Base-by-base conservation (phyloP, 2,329 filamentous ascomycete species). In the Fusarium xyrophilum region DNA sequence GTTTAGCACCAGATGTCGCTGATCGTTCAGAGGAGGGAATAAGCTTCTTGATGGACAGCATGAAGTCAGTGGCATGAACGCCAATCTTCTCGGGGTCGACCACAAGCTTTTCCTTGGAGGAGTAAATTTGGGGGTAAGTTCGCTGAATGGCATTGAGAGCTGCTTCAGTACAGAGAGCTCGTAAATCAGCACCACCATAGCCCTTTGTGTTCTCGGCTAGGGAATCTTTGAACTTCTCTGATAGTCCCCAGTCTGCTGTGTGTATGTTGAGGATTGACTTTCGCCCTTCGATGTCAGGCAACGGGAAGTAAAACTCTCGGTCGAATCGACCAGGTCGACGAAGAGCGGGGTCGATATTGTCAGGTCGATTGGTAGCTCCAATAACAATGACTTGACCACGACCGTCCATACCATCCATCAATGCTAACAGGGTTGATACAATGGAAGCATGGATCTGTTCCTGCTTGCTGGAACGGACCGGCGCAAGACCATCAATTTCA, bases 391-490 rank as follows among this genome's bases (percentile, higher is more conserved):
- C 96, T 79, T 99, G 96, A 32, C 95, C 95, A 77, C 94, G 90
- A n/a, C 93, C 94, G 75, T 97, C 95, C 94, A 97, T 97, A 67
- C 94, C 94, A 78, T 97, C 94, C 94, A 97, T 97, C 74, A 97
- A 81, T 2, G 94, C 94, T 63, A 97, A 83, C n/a, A 97, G 82
- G 2, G 94, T 97, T 3, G 94, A 96, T 17, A 97, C 95, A 68
- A 99, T 99, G 4, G 95, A 98, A 9, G 96, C 93, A 79, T 99
- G 96, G 63, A 98, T 98, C 80, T 99, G 96, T 77, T 99, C 96
- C 80, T 98, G 95, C 79, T 98, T 98, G 80, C 95, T 97, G 15
- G 96, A 98, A 73, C 96, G 88, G 35, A 98, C 96, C 53, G 96
- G 96, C 5, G 96, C 96, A 68, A 99, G 85, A 57, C 96, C 96